Evolutionary conservation across 192 early-diverging fungal species (phyloP), one percentile per base, ranked within the genome.

Genomic region (Oehlia diaphana): DNA sequence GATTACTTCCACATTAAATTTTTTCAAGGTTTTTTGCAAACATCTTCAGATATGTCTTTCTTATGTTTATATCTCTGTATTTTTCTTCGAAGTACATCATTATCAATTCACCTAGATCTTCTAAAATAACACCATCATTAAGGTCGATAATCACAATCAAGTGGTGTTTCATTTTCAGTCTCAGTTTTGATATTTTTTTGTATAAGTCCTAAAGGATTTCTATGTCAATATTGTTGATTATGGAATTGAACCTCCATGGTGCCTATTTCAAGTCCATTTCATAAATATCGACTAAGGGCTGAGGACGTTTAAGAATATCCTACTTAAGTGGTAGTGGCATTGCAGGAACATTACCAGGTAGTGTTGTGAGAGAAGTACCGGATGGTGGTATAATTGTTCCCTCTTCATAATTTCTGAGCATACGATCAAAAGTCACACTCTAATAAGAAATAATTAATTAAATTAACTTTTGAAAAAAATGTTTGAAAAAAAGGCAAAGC

Each of bases 101-200:
- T 35, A 63, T n/a, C 35, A 31, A 75, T 9, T 75, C 4, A 1
- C 26, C 53, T 21, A 63, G 35, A 19, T 61, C 73, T 62, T 75
- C 21, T 21, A 75, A 75, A 75, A 75, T 75, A 61, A 35, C 35
- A 33, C 53, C 26, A 16, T 75, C 73, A 39, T 75, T 75, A 9
- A 75, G 53, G 21, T 75, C 73, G 39, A 75, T 75, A 8, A 75
- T 58, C 73, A 61, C 61, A 75, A 28, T 75, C 73, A 6, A 75
- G 53, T 62, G 31, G 63, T 33, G 33, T 75, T 75, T 75, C 2
- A 31, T 62, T 9, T 75, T 75, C 31, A 31, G 53, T 63, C 35
- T 75, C 19, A 0, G 63, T 31, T 75, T 14, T 62, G 53, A 62
- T 0, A 75, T 75, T 61, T 75, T 75, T 75, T 75, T 14, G 39